Percentiles rank a stretch among this genome's conserved stretches.
These are phyloP conservation scores for Austroboletus olivaceoglutinosus DNA, from an alignment of 1,284 basidiomycete species.

Conservation along the genomic window DNA sequence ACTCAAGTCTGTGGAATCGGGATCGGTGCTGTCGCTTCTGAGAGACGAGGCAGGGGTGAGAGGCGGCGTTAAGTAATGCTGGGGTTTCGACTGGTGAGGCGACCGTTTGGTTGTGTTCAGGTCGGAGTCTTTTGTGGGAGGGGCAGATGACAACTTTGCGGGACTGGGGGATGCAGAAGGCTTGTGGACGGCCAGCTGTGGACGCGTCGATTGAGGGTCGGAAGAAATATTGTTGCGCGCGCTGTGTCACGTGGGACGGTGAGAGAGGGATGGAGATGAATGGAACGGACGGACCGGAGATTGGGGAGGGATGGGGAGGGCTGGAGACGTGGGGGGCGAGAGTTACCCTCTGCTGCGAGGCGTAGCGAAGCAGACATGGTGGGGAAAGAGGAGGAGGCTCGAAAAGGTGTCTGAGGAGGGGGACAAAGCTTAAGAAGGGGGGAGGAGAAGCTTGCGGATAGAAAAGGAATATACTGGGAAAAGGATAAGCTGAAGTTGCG, in stretches of 20 bases:
- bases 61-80: constrained; percentile 52
- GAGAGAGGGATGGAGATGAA: not conserved
- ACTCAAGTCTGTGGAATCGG: constrained; percentile 27
- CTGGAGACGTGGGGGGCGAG: constrained; percentile 49
- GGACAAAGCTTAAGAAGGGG: constrained; percentile 35
- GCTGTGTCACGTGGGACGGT: constrained; percentile 22
- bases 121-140: constrained; percentile 20
- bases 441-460: constrained; percentile 28
- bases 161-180: constrained; percentile 17
- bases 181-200: constrained; percentile 21
- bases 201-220: constrained; percentile 39
- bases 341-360: constrained; percentile 15
- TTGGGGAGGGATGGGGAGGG: constrained; percentile 63
- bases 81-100: constrained; percentile 29
- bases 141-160: constrained; percentile 10
- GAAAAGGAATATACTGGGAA: constrained; percentile 35
- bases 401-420: constrained; percentile 30
- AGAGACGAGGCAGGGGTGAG: constrained; percentile 54
- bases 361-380: constrained; percentile 34
- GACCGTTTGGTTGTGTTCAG: constrained; percentile 18
- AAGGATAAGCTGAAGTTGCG: constrained; percentile 31
- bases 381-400: constrained; percentile 26
- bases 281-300: constrained; percentile 42
- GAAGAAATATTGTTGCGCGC: constrained; percentile 21
- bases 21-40: constrained; percentile 39